Evolutionary conservation across 225 moss, liverwort and hornwort genomes (phyloP).

Genomic region (Physcomitrellopsis africana): DNA sequence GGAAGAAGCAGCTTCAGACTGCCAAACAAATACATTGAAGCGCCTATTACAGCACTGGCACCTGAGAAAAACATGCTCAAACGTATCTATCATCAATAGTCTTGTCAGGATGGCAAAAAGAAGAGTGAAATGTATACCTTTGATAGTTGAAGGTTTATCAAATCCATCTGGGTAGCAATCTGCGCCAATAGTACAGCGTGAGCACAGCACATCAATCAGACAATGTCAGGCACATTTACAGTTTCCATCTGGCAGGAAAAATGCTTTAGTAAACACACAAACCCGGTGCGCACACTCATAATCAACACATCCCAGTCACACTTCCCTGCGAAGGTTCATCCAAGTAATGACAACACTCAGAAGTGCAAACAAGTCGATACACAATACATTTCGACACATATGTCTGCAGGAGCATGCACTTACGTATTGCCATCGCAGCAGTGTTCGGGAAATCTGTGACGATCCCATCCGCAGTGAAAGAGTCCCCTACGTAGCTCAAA

Average conservation of each 20-base stretch:
- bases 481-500: constrained; percentile 56
- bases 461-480: constrained; percentile 78
- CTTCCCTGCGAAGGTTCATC: neutral
- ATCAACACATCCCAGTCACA: neutral
- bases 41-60: no score
- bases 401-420: constrained; percentile 25
- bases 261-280: neutral
- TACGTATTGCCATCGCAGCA: constrained; percentile 79
- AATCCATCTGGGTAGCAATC: constrained; percentile 75
- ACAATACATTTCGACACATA: no score
- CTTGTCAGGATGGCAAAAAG: neutral
- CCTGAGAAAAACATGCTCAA: no score
- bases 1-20: no score
- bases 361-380: neutral
- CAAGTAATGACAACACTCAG: neutral
- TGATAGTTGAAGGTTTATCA: constrained; percentile 29
- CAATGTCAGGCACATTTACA: neutral
- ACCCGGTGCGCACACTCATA: neutral
- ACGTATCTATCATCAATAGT: neutral
- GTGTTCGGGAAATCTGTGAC: constrained; percentile 88
- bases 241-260: neutral
- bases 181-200: constrained; percentile 20
- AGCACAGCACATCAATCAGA: constrained; percentile 6
- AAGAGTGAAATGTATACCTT: constrained; percentile 39
- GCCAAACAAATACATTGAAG: no score